Conservation (phyloP, 164 flowering plant species). For the Chloranthus sessilifolius region DNA sequence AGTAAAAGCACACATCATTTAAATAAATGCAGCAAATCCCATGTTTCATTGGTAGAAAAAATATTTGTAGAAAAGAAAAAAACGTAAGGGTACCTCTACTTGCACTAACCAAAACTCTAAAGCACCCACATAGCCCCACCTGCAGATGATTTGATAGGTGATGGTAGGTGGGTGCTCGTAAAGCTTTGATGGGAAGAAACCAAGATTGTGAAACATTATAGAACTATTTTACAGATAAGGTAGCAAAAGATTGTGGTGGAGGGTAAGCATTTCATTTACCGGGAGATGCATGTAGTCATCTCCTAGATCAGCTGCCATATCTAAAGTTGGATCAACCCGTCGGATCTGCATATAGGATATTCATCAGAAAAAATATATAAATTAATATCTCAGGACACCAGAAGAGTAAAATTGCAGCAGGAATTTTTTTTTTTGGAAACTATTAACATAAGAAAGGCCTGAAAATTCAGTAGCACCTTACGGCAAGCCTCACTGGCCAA, state of each 20-base stretch:
- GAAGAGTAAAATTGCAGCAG: conserved; percentile 5
- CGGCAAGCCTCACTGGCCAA: conserved; percentile 73
- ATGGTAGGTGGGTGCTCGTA: no score
- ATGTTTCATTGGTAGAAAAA: no score
- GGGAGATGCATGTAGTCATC: conserved; percentile 93
- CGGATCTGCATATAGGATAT: conserved; percentile 50
- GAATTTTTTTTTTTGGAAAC: neutral
- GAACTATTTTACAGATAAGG: neutral
- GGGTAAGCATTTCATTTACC: conserved; percentile 36
- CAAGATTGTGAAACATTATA: neutral
- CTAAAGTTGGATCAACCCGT: conserved; percentile 90
- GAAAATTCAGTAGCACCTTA: conserved; percentile 77
- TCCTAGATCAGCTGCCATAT: conserved; percentile 94
- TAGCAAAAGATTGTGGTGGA: no score
- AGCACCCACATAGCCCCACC: no score
- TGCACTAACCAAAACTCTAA: no score
- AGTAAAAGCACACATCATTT: no score
- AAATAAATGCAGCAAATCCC: no score
- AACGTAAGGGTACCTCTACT: no score
- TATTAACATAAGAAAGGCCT: neutral
- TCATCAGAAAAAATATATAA: conserved; percentile 4
- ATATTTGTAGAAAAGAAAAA: no score
- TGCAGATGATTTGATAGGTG: no score
- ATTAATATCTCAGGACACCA: conserved; percentile 1
- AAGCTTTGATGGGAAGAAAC: no score